These are phyloP conservation scores for Xylaria sp. DNA, from an alignment of 2,329 filamentous ascomycete species.

Conservation along the genomic window DNA sequence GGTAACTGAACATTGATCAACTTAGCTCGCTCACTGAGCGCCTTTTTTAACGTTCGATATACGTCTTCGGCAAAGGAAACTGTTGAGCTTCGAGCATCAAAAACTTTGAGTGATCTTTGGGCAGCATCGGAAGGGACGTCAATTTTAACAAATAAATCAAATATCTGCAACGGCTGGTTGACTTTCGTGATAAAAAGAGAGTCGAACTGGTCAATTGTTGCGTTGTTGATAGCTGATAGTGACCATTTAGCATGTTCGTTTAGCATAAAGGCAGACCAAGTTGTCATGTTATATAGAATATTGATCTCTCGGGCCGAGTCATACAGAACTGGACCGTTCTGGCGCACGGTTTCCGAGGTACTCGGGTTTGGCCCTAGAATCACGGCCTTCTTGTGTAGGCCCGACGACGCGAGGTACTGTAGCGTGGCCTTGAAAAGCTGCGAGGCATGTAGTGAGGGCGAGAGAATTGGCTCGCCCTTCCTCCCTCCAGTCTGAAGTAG, in stretches of 20 bases:
- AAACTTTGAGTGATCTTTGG: conserved; percentile 39
- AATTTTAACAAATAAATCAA: conserved; percentile 60
- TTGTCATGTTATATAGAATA: conserved; percentile 87
- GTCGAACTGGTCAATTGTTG: conserved; percentile 82
- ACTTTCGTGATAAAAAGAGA: conserved; percentile 79
- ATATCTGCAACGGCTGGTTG: conserved; percentile 65
- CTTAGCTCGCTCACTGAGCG: conserved; percentile 78
- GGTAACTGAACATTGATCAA: conserved; percentile 70
- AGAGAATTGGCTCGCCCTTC: conserved; percentile 77
- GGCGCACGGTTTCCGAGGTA: conserved; percentile 56
- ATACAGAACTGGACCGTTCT: conserved; percentile 76
- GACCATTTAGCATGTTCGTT: conserved; percentile 80
- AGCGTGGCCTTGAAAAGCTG: conserved; percentile 94
- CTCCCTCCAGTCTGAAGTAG: conserved; percentile 81
- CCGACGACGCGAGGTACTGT: conserved; percentile 83
- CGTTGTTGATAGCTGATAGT: conserved; percentile 78
- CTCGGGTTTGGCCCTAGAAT: conserved; percentile 60
- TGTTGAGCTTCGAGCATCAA: conserved; percentile 57
- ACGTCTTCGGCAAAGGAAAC: conserved; percentile 66
- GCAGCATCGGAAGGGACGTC: conserved; percentile 40
- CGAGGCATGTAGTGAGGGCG: conserved; percentile 85
- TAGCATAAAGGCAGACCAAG: conserved; percentile 82
- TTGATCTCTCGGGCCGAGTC: conserved; percentile 82
- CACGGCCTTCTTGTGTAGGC: conserved; percentile 76
- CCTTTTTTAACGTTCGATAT: conserved; percentile 73